Percentiles rank a stretch among this genome's conserved stretches.
phyloP scores from a whole-genome alignment of 2,329 filamentous ascomycete genomes.

The Chalaropsis ovoidea region DNA sequence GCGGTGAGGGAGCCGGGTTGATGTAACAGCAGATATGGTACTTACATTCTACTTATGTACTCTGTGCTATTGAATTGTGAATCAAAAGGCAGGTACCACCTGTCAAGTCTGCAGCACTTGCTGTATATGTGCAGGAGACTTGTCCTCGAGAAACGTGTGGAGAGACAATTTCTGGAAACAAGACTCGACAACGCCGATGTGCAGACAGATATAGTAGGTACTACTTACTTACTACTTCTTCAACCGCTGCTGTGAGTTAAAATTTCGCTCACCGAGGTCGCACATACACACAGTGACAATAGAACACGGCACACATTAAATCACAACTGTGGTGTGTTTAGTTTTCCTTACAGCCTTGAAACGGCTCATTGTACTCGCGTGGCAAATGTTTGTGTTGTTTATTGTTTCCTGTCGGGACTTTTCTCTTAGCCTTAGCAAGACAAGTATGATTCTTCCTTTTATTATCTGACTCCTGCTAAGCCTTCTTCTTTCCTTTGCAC shows the following conservation, averaged over 20 bases:
- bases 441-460: background rate
- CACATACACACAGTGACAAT: background rate
- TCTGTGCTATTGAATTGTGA: background rate
- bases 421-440: background rate
- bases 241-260: too few relatives aligned
- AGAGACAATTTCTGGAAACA: background rate
- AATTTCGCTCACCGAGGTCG: background rate
- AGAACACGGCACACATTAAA: background rate
- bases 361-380: conserved; percentile 6
- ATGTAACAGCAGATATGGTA: too few relatives aligned
- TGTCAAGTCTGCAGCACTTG: background rate
- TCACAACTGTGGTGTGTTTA: background rate
- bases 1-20: background rate
- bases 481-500: background rate
- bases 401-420: conserved; percentile 9
- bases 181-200: background rate
- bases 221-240: background rate
- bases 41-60: background rate
- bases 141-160: background rate
- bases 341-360: background rate
- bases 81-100: conserved; percentile 14
- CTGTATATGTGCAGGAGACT: background rate
- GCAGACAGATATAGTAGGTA: background rate
- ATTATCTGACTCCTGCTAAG: conserved; percentile 2
- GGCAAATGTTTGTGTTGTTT: conserved; percentile 8